Percentiles rank a stretch among this genome's conserved stretches.
These are phyloP conservation scores for Hemileia vastatrix DNA, from an alignment of 1,284 basidiomycete genomes.

Conservation along the genomic window DNA sequence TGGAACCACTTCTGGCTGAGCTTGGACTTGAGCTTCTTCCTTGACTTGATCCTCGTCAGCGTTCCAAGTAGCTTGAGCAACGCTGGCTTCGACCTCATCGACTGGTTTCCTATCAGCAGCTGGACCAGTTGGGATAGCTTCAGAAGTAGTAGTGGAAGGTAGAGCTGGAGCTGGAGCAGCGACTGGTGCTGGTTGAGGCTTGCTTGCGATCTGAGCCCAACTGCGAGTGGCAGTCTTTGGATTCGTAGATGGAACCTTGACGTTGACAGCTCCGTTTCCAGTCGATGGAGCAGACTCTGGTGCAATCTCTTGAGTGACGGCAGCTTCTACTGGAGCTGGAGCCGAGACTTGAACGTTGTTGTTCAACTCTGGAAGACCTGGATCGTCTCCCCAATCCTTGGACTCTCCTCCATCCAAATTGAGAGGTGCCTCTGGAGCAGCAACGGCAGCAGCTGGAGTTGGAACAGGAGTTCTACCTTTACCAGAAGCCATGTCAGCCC, in stretches of 20 bases:
- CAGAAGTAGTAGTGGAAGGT: not conserved
- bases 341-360: not conserved
- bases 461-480: slow-evolving; percentile 8
- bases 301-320: slow-evolving; percentile 15
- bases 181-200: not conserved
- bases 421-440: slow-evolving; percentile 4
- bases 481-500: slow-evolving; percentile 24
- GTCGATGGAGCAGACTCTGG: slow-evolving; percentile 26
- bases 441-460: slow-evolving; percentile 16
- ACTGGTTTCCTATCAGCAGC: slow-evolving; percentile 13
- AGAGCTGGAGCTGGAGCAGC: not conserved
- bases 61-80: not conserved
- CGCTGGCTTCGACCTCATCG: not conserved
- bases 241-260: slow-evolving; percentile 32
- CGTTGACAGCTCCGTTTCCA: slow-evolving; percentile 24
- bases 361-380: not conserved
- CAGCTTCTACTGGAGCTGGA: not conserved
- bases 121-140: slow-evolving; percentile 31
- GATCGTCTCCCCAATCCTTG: not conserved
- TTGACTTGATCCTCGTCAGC: not conserved
- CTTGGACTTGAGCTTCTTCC: not conserved
- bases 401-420: not conserved
- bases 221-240: slow-evolving; percentile 28
- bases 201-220: slow-evolving; percentile 42
- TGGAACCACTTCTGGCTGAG: not conserved